Base-by-base conservation (phyloP, 495 filamentous ascomycete genomes). In the Astrocystis sublimbata region DNA sequence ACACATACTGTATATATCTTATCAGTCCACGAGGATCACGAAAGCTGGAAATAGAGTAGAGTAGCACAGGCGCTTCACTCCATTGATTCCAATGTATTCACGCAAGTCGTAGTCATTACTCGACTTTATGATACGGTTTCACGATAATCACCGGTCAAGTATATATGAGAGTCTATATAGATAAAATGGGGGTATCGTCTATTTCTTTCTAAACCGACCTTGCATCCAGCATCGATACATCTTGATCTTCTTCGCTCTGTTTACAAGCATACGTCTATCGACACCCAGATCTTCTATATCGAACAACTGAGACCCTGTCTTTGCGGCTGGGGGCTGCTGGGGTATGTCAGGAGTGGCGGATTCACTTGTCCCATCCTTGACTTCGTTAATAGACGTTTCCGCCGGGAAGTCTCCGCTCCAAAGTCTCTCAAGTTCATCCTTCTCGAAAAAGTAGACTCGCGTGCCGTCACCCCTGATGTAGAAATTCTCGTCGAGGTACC, bases 181-280 rank as follows among this genome's bases (percentile, higher is more conserved):
- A 47, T 2, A 47, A 35, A 43, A 4, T 3, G 21, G 26, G 10
- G 35, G 35, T 57, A 24, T 43, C 33, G 53, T 74, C 65, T 76
- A 81, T 71, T 85, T 83, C 76, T 97, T 98, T 61, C 75, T 80
- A 73, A 98, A 97, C 12, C 87, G 86, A 21, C 90, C 96, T 73
- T 98, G 94, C 73, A 98, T 88, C 94, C 94, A 92, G 79, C 92
- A 97, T 43, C 94, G 87, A 77, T 97, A 97, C 94, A 98, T 98
- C 77, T 98, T 98, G 8, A 97, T 75, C 74, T 92, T 88, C 65
- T 85, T 86, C 59, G 90, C 88, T 43, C 94, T 87, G 72, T 98
- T 98, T 58, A 98, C 93, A 47, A 98, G 79, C 78, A 98, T 79
- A 61, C 96, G 84, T 63, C 90, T 84, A 69, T 98, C 94, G 53